phyloP scores from a whole-genome alignment of 192 early-diverging fungal species.

The Linnemannia schmuckeri region DNA sequence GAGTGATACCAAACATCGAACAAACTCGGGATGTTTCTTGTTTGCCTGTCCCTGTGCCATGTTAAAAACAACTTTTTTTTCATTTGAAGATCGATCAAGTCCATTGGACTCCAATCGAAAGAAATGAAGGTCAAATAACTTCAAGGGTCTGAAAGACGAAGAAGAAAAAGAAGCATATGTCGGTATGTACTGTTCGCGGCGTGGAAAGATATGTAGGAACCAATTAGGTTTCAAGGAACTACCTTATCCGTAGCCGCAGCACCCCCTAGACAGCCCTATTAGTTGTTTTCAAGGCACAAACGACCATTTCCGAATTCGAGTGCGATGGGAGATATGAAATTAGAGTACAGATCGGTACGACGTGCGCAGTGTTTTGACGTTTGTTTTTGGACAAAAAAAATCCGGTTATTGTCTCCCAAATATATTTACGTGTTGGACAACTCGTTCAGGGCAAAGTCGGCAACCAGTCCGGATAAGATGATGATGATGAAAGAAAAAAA shows the following conservation, averaged over 20 bases:
- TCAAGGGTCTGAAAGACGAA: not conserved
- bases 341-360: no score
- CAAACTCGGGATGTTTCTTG: no score
- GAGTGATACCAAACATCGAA: not conserved
- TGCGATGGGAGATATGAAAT: no score
- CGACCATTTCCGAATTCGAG: no score
- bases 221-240: not conserved
- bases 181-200: not conserved
- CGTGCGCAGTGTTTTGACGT: no score
- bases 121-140: not conserved
- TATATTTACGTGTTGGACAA: no score
- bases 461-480: not conserved
- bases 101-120: not conserved
- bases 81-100: not conserved
- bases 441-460: not conserved
- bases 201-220: not conserved
- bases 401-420: no score
- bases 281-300: not conserved
- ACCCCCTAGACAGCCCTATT: not conserved
- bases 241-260: not conserved
- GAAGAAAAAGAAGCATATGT: not conserved
- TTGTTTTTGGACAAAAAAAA: no score
- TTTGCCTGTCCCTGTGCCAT: not conserved
- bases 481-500: not conserved
- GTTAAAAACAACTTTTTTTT: not conserved